Base-by-base conservation (phyloP, 441 rosid species). In the Croton laevigatus region DNA sequence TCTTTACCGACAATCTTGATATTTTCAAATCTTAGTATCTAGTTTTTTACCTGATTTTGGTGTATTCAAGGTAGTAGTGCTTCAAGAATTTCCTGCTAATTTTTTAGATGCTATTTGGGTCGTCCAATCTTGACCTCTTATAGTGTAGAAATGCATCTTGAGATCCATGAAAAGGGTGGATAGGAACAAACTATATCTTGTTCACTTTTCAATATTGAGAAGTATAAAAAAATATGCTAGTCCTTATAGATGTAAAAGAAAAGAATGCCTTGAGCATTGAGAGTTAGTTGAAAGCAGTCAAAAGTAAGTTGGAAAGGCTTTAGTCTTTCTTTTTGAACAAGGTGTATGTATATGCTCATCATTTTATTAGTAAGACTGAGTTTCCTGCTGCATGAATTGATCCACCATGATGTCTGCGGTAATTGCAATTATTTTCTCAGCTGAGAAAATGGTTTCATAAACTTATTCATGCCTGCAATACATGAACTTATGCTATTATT, bases 281-380 rank as follows among this genome's bases (percentile, higher is more conserved):
- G 12, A 62, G 66, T 40, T 42, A 4, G 17, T 34, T 42, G 17
- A 0, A 62, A 45, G 38, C 6, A 44, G 6, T 3, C 44, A 11
- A 63, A 45, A 17, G 6, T 44, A 63, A 44, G 45, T 44, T 12
- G 20, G 45, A 63, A 6, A 1, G 64, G 55, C 27, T 44, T 17
- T 12, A 9, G 10, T 45, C n/a, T n/a, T 32, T 57, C n/a, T 55
- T 42, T 38, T 17, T 37, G 70, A 54, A 23, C 22, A 23, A 22
- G 71, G 22, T 40, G 52, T 44, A 68, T 68, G 40, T 40, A 38
- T 44, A 68, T 68, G 40, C 53, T 13, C 14, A 27, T 51, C 44
- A 44, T 48, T 13, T 16, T 2, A 44, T 6, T 16, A 12, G 54
- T 62, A 19, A 66, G 32, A 32, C 3, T 53, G 60, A 49, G 14